Percentiles rank a stretch among this genome's conserved stretches.
Conservation (phyloP, 805 yeast genomes). For the Dipodascus albidus region DNA sequence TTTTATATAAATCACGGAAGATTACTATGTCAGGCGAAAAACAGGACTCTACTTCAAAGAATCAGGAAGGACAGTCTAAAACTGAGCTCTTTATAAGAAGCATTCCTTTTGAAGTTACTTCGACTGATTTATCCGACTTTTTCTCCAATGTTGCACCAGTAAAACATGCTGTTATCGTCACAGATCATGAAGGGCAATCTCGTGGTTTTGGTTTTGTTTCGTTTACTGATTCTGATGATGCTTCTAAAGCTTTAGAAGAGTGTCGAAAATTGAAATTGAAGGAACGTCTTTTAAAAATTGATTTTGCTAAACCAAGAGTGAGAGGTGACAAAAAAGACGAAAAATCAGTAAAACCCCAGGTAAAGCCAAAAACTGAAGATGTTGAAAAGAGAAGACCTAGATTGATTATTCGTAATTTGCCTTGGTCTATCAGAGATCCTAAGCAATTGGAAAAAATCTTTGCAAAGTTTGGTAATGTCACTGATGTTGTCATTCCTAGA, state of each 20-base stretch:
- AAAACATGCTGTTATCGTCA: constrained; percentile 87
- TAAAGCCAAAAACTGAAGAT: constrained; percentile 10
- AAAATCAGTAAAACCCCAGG: constrained; percentile 11
- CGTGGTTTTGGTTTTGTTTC: constrained; percentile 95
- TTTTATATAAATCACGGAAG: background rate
- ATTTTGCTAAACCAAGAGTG: constrained; percentile 86
- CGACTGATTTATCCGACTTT: constrained; percentile 69
- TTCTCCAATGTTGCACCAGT: constrained; percentile 92
- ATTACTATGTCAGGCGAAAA: background rate
- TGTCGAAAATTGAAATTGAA: constrained; percentile 58
- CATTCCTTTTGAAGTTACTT: constrained; percentile 69
- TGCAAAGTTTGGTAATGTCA: constrained; percentile 70
- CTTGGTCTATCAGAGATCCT: constrained; percentile 87
- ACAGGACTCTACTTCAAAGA: background rate
- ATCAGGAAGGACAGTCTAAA: constrained; percentile 7
- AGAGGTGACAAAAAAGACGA: constrained; percentile 29
- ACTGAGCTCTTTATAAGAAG: constrained; percentile 65
- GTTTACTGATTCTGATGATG: constrained; percentile 76
- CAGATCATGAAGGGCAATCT: constrained; percentile 56
- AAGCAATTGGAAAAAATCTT: constrained; percentile 60
- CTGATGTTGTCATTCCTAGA: constrained; percentile 81
- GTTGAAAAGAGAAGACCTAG: constrained; percentile 78
- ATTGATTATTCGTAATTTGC: constrained; percentile 80
- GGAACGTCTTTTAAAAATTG: constrained; percentile 58
- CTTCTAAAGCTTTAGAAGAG: constrained; percentile 57